Conservation (phyloP, 2,329 filamentous ascomycete genomes). For the Claviceps purpurea region DNA sequence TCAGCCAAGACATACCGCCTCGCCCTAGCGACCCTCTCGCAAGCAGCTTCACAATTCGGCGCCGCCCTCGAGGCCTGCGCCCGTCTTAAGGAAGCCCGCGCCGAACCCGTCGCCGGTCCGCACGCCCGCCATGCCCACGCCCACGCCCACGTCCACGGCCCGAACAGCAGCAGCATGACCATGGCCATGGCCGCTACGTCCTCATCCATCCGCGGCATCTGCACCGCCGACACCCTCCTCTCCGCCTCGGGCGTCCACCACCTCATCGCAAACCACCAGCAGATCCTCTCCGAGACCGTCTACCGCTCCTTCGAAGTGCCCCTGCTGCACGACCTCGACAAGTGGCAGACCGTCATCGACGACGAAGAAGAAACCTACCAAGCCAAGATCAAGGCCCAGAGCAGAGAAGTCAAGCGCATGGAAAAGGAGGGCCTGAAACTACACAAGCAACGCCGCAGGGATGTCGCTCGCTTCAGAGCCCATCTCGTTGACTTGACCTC, state of each 20-base stretch:
- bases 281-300: conserved; percentile 55
- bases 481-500: conserved; percentile 51
- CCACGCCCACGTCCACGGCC: conserved; percentile 30
- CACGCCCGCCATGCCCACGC: conserved; percentile 31
- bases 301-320: conserved; percentile 57
- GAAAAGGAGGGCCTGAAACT: conserved; percentile 53
- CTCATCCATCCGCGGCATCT: conserved; percentile 26
- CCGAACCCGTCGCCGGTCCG: conserved; percentile 36
- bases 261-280: conserved; percentile 55
- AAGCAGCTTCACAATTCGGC: conserved; percentile 49
- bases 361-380: conserved; percentile 51
- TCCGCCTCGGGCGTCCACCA: conserved; percentile 52
- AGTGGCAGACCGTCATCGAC: conserved; percentile 48
- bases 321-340: conserved; percentile 54
- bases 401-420: conserved; percentile 46
- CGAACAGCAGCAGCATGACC: conserved; percentile 23
- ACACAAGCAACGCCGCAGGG: conserved; percentile 44
- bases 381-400: conserved; percentile 39
- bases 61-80: conserved; percentile 53
- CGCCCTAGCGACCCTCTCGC: conserved; percentile 46
- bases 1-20: conserved; percentile 51
- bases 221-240: conserved; percentile 50
- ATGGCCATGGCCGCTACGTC: conserved; percentile 29
- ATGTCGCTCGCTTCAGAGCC: conserved; percentile 47
- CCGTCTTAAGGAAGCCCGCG: conserved; percentile 52